Evolutionary conservation across 345 rosid species (phyloP), one percentile per base, ranked within the genome.

Genomic region (Geranium rotundifolium): DNA sequence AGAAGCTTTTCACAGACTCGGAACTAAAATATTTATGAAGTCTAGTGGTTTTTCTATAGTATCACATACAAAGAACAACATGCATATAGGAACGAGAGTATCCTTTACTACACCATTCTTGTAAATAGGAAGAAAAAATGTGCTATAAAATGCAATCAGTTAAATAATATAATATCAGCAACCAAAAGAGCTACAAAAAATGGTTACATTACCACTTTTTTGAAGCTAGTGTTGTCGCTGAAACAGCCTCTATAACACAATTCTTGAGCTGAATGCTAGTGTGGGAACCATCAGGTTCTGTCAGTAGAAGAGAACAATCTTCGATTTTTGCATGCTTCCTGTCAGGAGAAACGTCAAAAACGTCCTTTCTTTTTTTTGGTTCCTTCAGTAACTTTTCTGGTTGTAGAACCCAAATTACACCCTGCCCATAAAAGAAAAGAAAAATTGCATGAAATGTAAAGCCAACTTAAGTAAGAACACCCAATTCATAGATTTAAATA

Each of bases 331-430:
- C 96, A 57, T 73, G 74, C 65, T 75, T 93, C 18, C 74, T 68
- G 61, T 77, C 63, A 7, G 97, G 97, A 72, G 58, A 75, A 73
- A 88, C 90, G 79, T 90, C 96, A 59, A 81, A 49, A 29, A 73
- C 14, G 0, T 80, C 83, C 69, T 73, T 83, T 75, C 76, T 90
- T 65, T 66, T 80, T 84, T 81, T 89, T 17, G 73, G 88, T 57
- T 87, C 96, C 70, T 81, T 82, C 1, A 89, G 80, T 64, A 76
- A 64, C 67, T 83, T 83, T 46, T 83, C 89, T 59, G 85, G 29
- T 67, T 90, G 95, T 62, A 93, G 63, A 82, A 93, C 67, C 97
- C 97, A 93, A 54, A 93, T 73, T 62, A 73, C 59, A 62, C 99
- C 99, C 99, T 90, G 80, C 41, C 41, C 41, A 34, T 23, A 68